These are phyloP conservation scores for Gracilaria gracilis DNA, from an alignment of 23 red algal genomes.

Conservation along the genomic window DNA sequence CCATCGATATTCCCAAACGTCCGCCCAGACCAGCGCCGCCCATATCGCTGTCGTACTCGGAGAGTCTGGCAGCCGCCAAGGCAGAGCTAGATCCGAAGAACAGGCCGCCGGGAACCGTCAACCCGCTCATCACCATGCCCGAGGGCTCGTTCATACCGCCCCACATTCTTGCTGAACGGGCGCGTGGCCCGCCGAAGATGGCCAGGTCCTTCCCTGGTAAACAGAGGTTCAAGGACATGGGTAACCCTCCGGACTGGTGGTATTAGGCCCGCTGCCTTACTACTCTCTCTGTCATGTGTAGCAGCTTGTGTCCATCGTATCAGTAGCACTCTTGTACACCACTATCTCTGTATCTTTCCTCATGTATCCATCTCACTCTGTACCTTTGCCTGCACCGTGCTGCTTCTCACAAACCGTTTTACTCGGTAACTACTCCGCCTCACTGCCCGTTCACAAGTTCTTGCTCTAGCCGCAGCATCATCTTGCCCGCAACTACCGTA, in stretches of 20 bases:
- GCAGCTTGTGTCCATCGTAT: background rate
- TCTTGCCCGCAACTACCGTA: background rate
- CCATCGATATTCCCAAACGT: constrained; percentile 18
- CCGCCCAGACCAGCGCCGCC: background rate
- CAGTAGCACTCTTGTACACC: background rate
- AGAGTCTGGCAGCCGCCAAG: constrained; percentile 30
- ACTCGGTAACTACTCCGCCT: background rate
- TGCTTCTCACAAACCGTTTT: background rate
- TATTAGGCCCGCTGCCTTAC: background rate
- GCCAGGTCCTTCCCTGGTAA: constrained; percentile 38
- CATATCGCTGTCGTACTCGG: constrained; percentile 22
- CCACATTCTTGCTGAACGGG: constrained; percentile 44
- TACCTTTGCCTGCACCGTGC: background rate
- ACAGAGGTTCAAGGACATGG: constrained; percentile 27
- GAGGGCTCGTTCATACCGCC: constrained; percentile 49
- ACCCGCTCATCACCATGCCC: constrained; percentile 18
- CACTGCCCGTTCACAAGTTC: background rate
- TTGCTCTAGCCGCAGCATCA: no score
- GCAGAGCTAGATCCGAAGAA: constrained; percentile 36
- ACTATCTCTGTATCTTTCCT: background rate
- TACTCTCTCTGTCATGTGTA: background rate
- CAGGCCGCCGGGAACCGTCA: constrained; percentile 1
- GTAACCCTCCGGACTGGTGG: constrained; percentile 24
- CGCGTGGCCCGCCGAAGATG: constrained; percentile 12
- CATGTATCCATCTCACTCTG: background rate